These are phyloP conservation scores for Alternaria arbusti DNA, from an alignment of 2,329 filamentous ascomycete genomes.

Conservation along the genomic window DNA sequence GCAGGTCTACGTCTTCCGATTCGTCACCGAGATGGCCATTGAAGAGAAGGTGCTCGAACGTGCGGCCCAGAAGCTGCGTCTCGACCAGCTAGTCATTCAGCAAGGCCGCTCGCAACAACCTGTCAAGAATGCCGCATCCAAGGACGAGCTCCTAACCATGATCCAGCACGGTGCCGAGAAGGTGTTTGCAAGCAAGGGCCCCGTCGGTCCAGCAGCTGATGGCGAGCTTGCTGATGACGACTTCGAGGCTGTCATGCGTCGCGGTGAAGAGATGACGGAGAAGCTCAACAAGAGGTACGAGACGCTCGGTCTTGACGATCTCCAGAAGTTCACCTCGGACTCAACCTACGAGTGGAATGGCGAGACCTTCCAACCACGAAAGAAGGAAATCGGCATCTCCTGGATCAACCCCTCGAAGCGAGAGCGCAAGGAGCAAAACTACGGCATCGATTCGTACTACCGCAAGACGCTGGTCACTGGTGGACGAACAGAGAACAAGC, in stretches of 20 bases:
- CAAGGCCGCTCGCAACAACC: conserved; percentile 93
- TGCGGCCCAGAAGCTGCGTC: conserved; percentile 92
- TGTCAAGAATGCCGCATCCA: conserved; percentile 88
- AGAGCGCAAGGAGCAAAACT: conserved; percentile 96
- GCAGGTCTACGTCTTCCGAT: conserved; percentile 94
- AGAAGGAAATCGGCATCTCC: conserved; percentile 85
- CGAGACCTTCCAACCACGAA: conserved; percentile 85
- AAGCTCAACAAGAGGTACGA: conserved; percentile 93
- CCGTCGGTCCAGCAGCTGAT: conserved; percentile 65
- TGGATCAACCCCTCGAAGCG: conserved; percentile 99
- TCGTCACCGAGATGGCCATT: conserved; percentile 97
- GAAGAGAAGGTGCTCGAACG: conserved; percentile 98
- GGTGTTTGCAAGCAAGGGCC: conserved; percentile 79
- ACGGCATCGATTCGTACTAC: conserved; percentile 99
- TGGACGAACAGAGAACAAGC: conserved; percentile 78
- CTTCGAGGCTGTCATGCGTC: conserved; percentile 84
- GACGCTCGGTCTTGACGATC: conserved; percentile 92
- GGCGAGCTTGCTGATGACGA: conserved; percentile 81
- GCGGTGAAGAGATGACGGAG: conserved; percentile 87
- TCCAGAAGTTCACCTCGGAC: conserved; percentile 97
- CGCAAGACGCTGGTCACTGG: conserved; percentile 86
- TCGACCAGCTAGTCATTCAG: conserved; percentile 97
- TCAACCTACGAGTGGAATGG: conserved; percentile 99
- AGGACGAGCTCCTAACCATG: conserved; percentile 96
- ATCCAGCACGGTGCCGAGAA: conserved; percentile 98